Evolutionary conservation across 768 basidiomycete species (phyloP), one percentile per base, ranked within the genome.

Genomic region (Auricularia cornea): DNA sequence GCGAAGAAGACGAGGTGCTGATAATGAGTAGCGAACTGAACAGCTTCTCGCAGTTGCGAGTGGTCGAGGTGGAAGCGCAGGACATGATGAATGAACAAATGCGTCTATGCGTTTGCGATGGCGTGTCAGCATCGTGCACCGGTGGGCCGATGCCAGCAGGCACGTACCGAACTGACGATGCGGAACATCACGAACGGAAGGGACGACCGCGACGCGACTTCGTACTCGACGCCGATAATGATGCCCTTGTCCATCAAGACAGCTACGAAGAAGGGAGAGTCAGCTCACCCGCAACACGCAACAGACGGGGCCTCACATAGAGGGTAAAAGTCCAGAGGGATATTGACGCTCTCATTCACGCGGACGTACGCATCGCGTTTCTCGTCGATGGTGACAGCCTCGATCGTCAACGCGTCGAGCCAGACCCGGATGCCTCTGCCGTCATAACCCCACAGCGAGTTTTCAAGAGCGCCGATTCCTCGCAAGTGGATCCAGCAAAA

Each of bases 201-300:
- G 63, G 87, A 90, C 29, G 81, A 76, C 61, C 91, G 82, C 18
- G 87, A 80, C 2, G 85, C 87, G 2, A 85, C 83, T 73, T 99
- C 96, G 63, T 94, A 85, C 67, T 98, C 95, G 30, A 90, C 92
- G 8, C 96, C 96, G 68, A 98, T 94, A 66, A 99, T 94, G 67
- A 99, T 97, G 1, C 95, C 96, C 71, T 98, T 99, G 74, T 98
- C 95, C 94, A 98, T 98, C 29, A 99, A 82, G 6, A 94, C 94
- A 63, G 96, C 96, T 98, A 68, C 35, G 56, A 59, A 31, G 44
- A n/a, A n/a, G n/a, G n/a, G n/a, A 4, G 40, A 65, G 40, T 65
- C 63, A 65, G n/a, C 64, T 29, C 51, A 44, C 14, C 12, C 59
- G 11, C 8, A 31, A 64, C 59, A 56, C 26, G 26, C n/a, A 26